Conservation (phyloP, 2,329 filamentous ascomycete species). For the Trichoderma endophyticum region DNA sequence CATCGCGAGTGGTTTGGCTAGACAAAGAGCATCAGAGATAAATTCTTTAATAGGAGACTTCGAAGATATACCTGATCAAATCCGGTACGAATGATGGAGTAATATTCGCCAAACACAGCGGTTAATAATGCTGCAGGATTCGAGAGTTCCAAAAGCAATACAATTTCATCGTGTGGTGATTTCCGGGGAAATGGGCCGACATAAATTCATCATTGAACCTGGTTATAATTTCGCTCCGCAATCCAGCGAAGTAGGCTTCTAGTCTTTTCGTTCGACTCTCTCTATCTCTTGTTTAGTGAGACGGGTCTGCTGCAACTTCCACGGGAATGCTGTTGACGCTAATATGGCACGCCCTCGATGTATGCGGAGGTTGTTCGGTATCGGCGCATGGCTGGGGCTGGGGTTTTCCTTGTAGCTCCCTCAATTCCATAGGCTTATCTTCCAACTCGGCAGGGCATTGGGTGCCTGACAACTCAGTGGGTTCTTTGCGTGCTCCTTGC, state of each 20-base stretch:
- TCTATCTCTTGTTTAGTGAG: neutral
- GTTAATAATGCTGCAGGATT: neutral
- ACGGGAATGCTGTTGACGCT: conserved; percentile 10
- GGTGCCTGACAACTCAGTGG: neutral
- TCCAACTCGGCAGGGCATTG: conserved; percentile 18
- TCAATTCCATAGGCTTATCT: conserved; percentile 15
- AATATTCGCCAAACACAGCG: neutral
- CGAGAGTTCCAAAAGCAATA: neutral
- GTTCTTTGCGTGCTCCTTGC: neutral
- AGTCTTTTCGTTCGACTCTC: neutral
- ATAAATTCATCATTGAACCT: neutral
- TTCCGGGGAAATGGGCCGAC: neutral
- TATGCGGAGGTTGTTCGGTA: neutral
- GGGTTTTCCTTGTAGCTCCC: conserved; percentile 17
- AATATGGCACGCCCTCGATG: neutral
- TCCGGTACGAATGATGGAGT: neutral
- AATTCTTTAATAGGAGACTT: neutral
- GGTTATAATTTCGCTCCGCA: too few relatives aligned
- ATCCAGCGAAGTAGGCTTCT: neutral
- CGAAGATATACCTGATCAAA: neutral
- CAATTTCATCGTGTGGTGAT: neutral
- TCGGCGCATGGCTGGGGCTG: neutral
- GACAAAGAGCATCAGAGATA: neutral
- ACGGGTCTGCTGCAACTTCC: conserved; percentile 13
- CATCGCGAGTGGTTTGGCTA: neutral